These are phyloP conservation scores for Hericium coralloides DNA, from an alignment of 768 basidiomycete genomes.

Conservation along the genomic window DNA sequence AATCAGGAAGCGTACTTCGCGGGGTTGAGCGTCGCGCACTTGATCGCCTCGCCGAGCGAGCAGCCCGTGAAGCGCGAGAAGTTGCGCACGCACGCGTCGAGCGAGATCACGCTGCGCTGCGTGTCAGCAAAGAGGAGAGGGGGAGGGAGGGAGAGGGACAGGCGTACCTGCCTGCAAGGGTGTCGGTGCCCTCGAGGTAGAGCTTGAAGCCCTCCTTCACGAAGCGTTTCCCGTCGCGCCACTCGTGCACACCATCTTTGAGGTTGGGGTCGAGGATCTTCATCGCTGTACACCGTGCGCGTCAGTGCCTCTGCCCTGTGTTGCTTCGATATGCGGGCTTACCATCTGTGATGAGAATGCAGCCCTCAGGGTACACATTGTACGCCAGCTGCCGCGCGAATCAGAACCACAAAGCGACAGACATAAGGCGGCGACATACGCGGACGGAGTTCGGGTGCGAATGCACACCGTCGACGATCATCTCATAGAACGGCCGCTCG, in stretches of 20 bases:
- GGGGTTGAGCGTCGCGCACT: slow-evolving; percentile 79
- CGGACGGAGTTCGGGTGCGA: slow-evolving; percentile 86
- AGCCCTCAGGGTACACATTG: slow-evolving; percentile 73
- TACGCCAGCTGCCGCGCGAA: slow-evolving; percentile 57
- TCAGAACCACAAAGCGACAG: background rate
- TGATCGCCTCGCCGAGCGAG: slow-evolving; percentile 74
- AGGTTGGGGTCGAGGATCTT: slow-evolving; percentile 80
- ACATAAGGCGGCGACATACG: slow-evolving; percentile 31
- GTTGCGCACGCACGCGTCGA: slow-evolving; percentile 82
- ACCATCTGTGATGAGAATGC: slow-evolving; percentile 89
- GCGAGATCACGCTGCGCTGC: slow-evolving; percentile 55
- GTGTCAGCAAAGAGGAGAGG: background rate
- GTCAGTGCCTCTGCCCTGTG: background rate
- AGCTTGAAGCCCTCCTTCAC: slow-evolving; percentile 76
- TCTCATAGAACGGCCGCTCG: slow-evolving; percentile 73
- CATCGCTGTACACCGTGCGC: slow-evolving; percentile 44
- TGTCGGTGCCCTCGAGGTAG: slow-evolving; percentile 77
- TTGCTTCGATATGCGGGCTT: slow-evolving; percentile 11
- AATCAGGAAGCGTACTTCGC: slow-evolving; percentile 44
- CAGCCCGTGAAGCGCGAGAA: slow-evolving; percentile 79
- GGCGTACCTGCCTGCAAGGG: slow-evolving; percentile 77
- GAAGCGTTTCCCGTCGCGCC: slow-evolving; percentile 77
- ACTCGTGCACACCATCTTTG: slow-evolving; percentile 76
- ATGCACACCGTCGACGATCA: slow-evolving; percentile 90
- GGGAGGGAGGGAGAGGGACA: background rate